Conservation (phyloP, 2,329 filamentous ascomycete genomes). For the Phyllosticta citriasiana region DNA sequence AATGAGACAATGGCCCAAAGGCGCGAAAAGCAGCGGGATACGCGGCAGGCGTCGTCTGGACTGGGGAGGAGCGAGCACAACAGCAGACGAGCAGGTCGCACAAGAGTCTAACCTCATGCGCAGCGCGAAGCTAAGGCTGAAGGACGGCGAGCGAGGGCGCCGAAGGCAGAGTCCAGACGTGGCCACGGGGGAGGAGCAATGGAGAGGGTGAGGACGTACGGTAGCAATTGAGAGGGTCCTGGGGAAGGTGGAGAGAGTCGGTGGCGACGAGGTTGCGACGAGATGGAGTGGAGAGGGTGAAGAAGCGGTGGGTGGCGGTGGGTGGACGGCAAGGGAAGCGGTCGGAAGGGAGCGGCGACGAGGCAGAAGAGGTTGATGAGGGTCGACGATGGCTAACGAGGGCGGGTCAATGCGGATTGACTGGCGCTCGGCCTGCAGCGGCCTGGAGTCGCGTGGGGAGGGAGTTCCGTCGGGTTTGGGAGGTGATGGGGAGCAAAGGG, state of each 20-base stretch:
- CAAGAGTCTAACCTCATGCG: conserved; percentile 7
- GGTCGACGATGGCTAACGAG: background rate
- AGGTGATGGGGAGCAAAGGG: background rate
- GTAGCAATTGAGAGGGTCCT: background rate
- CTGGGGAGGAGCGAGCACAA: conserved; percentile 12
- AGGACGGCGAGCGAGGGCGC: background rate
- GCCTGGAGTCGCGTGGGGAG: background rate
- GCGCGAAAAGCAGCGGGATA: conserved; percentile 3
- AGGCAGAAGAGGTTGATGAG: background rate
- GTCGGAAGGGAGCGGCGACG: background rate
- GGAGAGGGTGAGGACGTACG: conserved; percentile 9
- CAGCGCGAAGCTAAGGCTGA: conserved; percentile 6
- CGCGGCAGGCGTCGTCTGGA: conserved; percentile 13
- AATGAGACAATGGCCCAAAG: conserved; percentile 12
- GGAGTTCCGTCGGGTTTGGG: background rate
- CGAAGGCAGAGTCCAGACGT: conserved; percentile 4
- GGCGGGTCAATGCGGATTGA: background rate
- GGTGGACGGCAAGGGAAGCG: conserved; percentile 13
- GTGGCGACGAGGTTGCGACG: background rate
- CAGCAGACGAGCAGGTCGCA: conserved; percentile 4
- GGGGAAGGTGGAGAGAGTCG: background rate
- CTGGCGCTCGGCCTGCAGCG: background rate
- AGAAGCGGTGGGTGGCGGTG: too few species aligned
- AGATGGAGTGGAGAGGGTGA: too few species aligned
- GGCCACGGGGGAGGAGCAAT: conserved; percentile 7